Percentiles rank a stretch among this genome's conserved stretches.
phyloP scores from a whole-genome alignment of 306 rosid species.

The Arachis hypogaea region DNA sequence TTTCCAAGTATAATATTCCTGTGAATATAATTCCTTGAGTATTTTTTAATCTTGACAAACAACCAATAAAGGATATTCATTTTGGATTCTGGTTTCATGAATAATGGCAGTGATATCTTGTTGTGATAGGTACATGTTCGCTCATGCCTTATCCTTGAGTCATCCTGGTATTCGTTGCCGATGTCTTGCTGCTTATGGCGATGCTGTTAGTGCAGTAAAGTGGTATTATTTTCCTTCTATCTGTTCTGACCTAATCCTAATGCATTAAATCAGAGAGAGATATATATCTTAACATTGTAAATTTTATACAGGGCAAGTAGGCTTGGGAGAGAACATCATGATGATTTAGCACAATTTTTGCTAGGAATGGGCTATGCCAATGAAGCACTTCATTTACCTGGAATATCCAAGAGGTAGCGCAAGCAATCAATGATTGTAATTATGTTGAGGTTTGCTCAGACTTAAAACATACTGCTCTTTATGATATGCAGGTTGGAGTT shows the following conservation, averaged over 20 bases:
- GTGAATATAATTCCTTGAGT: no score
- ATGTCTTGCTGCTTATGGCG: slow-evolving; percentile 99
- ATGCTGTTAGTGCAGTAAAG: slow-evolving; percentile 97
- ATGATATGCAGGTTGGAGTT: slow-evolving; percentile 78
- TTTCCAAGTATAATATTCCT: no score
- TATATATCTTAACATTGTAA: slow-evolving; percentile 36
- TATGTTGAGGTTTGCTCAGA: slow-evolving; percentile 25
- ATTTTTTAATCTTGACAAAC: no score
- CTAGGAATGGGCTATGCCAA: slow-evolving; percentile 98
- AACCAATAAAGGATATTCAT: slow-evolving; percentile 6
- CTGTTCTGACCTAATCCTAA: slow-evolving; percentile 17
- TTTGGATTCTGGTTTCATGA: slow-evolving; percentile 29
- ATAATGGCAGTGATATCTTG: slow-evolving; percentile 31
- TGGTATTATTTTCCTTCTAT: slow-evolving; percentile 55
- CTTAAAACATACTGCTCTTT: slow-evolving; percentile 13
- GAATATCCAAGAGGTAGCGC: slow-evolving; percentile 91
- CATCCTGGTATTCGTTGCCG: slow-evolving; percentile 99
- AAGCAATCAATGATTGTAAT: slow-evolving; percentile 15
- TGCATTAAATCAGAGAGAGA: slow-evolving; percentile 15
- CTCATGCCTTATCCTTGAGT: slow-evolving; percentile 92
- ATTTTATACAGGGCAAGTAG: slow-evolving; percentile 89
- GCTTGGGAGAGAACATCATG: slow-evolving; percentile 98
- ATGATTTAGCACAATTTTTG: slow-evolving; percentile 97
- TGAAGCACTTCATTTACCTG: slow-evolving; percentile 97
- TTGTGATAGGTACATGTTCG: slow-evolving; percentile 88